Conservation (phyloP, 2,329 filamentous ascomycete genomes). For the Cladophialophora chaetospira region DNA sequence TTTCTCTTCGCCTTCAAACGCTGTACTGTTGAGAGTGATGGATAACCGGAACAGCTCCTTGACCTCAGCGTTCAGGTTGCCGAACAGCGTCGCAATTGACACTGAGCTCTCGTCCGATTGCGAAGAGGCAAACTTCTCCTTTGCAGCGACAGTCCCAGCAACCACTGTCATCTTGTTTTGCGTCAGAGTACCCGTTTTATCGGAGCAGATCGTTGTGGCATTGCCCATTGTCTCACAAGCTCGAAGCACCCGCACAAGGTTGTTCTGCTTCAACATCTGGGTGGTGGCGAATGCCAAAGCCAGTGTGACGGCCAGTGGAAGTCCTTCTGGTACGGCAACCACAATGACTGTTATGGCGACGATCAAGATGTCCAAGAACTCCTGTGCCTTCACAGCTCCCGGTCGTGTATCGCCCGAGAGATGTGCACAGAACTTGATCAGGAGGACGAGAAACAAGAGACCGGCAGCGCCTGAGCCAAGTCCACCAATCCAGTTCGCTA, state of each 20-base stretch:
- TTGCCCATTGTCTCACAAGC: slow-evolving; percentile 83
- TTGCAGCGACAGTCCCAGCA: slow-evolving; percentile 66
- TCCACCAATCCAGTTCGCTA: slow-evolving; percentile 77
- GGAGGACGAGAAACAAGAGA: slow-evolving; percentile 78
- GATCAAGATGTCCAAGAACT: slow-evolving; percentile 75
- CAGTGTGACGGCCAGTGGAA: slow-evolving; percentile 75
- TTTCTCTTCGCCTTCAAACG: slow-evolving; percentile 73
- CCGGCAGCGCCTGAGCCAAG: slow-evolving; percentile 73
- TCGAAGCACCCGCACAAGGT: slow-evolving; percentile 73
- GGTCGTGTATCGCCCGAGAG: slow-evolving; percentile 57
- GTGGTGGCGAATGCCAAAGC: slow-evolving; percentile 76
- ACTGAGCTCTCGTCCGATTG: slow-evolving; percentile 17
- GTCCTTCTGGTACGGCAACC: slow-evolving; percentile 75
- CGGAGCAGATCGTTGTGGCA: slow-evolving; percentile 76
- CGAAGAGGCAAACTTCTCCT: slow-evolving; percentile 51
- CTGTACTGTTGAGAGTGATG: slow-evolving; percentile 62
- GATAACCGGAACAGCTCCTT: slow-evolving; percentile 45
- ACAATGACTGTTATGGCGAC: slow-evolving; percentile 79
- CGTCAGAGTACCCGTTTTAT: slow-evolving; percentile 75
- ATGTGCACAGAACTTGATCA: slow-evolving; percentile 79
- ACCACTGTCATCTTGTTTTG: slow-evolving; percentile 78
- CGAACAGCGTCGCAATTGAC: slow-evolving; percentile 25
- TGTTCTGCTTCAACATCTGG: slow-evolving; percentile 76
- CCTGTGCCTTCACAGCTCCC: slow-evolving; percentile 74
- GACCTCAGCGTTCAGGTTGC: slow-evolving; percentile 36